Conservation (phyloP, 2,329 filamentous ascomycete species). For the Monilinia aucupariae region DNA sequence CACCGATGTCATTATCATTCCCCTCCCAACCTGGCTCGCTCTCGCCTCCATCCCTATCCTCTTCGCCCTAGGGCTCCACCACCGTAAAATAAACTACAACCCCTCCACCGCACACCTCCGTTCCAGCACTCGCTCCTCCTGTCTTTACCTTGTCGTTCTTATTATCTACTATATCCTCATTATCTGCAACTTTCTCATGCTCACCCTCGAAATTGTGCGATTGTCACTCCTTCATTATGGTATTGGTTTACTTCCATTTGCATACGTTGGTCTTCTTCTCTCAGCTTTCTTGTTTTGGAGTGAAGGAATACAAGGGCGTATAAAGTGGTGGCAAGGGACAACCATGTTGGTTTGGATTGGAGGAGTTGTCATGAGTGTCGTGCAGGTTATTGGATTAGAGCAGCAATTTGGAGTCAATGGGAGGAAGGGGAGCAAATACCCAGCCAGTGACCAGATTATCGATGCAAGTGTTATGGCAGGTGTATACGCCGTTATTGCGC, state of each 20-base stretch:
- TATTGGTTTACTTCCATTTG: conserved; percentile 36
- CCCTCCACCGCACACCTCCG: conserved; percentile 27
- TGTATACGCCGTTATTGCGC: conserved; percentile 32
- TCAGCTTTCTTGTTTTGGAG: conserved; percentile 28
- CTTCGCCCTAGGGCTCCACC: conserved; percentile 22
- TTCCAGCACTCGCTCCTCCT: conserved; percentile 13
- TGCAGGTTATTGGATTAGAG: conserved; percentile 33
- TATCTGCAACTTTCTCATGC: conserved; percentile 33
- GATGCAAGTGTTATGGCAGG: conserved; percentile 36
- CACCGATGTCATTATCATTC: conserved; percentile 35
- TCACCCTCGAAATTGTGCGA: conserved; percentile 35
- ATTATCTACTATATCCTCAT: conserved; percentile 34
- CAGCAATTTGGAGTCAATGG: conserved; percentile 29
- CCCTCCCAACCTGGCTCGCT: conserved; percentile 36
- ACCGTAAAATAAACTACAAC: conserved; percentile 24
- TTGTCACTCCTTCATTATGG: conserved; percentile 33
- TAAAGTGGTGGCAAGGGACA: conserved; percentile 28
- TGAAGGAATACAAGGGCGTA: conserved; percentile 24
- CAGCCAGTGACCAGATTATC: conserved; percentile 33
- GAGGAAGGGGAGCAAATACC: conserved; percentile 34
- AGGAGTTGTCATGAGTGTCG: conserved; percentile 28
- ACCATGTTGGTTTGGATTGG: conserved; percentile 34
- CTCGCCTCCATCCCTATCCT: conserved; percentile 30
- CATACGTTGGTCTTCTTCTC: conserved; percentile 32
- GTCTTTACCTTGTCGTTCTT: conserved; percentile 20